Base-by-base conservation (phyloP, 148 eudicot species). In the Fagopyrum tataricum region DNA sequence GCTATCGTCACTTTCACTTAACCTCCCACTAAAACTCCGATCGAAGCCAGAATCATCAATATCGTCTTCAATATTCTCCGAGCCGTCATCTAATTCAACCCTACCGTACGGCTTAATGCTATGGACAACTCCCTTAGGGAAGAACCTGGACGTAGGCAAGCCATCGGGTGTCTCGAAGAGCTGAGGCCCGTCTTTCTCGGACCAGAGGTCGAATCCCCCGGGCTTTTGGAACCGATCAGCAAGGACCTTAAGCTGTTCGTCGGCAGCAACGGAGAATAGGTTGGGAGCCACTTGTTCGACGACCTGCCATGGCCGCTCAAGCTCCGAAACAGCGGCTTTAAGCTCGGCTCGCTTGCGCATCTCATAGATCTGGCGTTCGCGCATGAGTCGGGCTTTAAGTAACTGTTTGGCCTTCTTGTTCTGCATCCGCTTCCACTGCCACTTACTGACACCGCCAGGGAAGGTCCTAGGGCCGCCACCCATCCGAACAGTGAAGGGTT, bases 351-450 rank as follows among this genome's bases (percentile, higher is more conserved):
- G 71, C 47, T 67, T 67, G 8, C 98, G 89, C 47, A 96, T 91
- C 59, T 87, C 86, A 76, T 87, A 87, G 52, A 93, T 83, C 79
- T 93, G 96, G 40, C 87, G 91, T 67, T 93, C 96, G 49, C 86
- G 90, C 6, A 84, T 84, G 6, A 93, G 85, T 13, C 91, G 91
- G 14, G 80, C 83, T 52, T 85, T 85, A 74, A 90, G 92, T 56
- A 90, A 89, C 18, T 93, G 85, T 6, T 76, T 69, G 24, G 98
- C 92, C 70, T 87, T 91, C 66, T 89, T 93, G 78, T 91, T 93
- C 79, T 91, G 97, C 64, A 91, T 80, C 24, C 98, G 92, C 73
- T 85, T 93, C 98, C 98, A 93, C 23, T 89, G 94, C 97, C 94
- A 87, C 31, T 89, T 87, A 87, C 85, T 90, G 39, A 93, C 81